Base-by-base conservation (phyloP, 139 green algal genomes). In the Ettlia oleoabundans region DNA sequence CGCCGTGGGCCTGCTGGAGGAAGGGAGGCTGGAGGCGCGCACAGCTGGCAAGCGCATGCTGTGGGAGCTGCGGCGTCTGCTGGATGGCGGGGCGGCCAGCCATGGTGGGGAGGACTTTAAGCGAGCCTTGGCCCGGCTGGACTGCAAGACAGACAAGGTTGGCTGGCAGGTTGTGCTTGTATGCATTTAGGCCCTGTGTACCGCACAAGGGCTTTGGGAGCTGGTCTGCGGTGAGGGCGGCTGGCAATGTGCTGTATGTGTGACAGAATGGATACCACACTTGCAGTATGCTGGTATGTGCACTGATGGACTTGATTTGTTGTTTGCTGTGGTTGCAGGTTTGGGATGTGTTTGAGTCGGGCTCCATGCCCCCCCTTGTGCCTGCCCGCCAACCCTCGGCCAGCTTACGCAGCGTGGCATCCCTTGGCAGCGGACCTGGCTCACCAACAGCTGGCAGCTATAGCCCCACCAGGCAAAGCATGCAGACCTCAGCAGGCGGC, bases 41-140 rank as follows among this genome's bases (percentile, higher is more conserved):
- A 93, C 91, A 4, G 89, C 93, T 40, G 93, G 90, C 78, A 96
- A 96, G 84, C 92, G 93, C 64, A 85, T 96, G 66, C 85, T 96
- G 33, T 94, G 88, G 86, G 72, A 78, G 51, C 51, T 82, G 47
- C 69, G 64, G 18, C 37, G 65, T 7, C 67, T 77, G 74, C 33
- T 72, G 63, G 66, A 82, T 18, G 73, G 52, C 35, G 53, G n/a
- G 37, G 33, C 35, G 8, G 42, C 15, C 35, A 30, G 30, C 0
- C n/a, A 2, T 30, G n/a, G n/a, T n/a, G 42, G 0, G 64, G 78
- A 77, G 3, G 65, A 69, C 15, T 83, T 83, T 51, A 32, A 30
- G n/a, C 43, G 51, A 0, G 52, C 47, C 1, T 35, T 83, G 47
- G 65, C 4, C 1, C 43, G 78, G 3, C 65, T 83, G 28, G 66